Conservation (phyloP, 2,329 filamentous ascomycete genomes). For the Graphium sp. region DNA sequence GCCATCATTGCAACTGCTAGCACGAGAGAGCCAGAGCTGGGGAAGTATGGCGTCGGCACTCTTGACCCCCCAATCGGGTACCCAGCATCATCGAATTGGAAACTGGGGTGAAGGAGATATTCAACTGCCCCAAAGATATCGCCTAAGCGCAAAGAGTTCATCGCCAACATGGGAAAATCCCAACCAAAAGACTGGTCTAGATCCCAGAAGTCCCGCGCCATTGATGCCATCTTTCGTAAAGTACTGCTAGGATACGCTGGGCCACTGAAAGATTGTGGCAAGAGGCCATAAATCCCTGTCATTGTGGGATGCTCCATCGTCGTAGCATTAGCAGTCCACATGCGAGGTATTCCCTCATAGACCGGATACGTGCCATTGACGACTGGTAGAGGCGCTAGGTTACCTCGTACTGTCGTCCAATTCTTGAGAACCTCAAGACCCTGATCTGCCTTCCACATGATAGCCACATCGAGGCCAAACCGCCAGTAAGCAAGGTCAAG, state of each 20-base stretch:
- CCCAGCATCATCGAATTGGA: conserved; percentile 37
- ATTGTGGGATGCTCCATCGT: conserved; percentile 24
- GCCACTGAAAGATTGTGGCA: conserved; percentile 19
- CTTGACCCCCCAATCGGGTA: conserved; percentile 32
- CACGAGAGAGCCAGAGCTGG: conserved; percentile 28
- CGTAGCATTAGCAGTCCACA: conserved; percentile 21
- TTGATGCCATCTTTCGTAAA: conserved; percentile 18
- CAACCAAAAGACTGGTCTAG: conserved; percentile 22
- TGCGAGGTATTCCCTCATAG: conserved; percentile 28
- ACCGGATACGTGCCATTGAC: conserved; percentile 32
- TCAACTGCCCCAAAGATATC: conserved; percentile 18
- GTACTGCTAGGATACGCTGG: conserved; percentile 15
- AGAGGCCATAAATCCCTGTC: conserved; percentile 22
- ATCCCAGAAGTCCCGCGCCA: conserved; percentile 19
- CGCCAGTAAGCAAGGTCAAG: conserved; percentile 47
- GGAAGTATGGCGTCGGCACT: conserved; percentile 41
- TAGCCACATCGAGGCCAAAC: conserved; percentile 38
- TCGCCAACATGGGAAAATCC: conserved; percentile 26
- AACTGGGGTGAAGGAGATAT: conserved; percentile 29
- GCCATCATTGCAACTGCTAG: conserved; percentile 38
- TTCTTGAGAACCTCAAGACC: conserved; percentile 19
- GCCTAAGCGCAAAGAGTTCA: conserved; percentile 23
- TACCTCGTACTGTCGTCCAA: conserved; percentile 30
- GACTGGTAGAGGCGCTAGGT: conserved; percentile 34
- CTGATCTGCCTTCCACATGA: conserved; percentile 31